Percentiles rank a stretch among this genome's conserved stretches.
phyloP scores from a whole-genome alignment of 257 asterid species.

The Ligustrum vulgare region DNA sequence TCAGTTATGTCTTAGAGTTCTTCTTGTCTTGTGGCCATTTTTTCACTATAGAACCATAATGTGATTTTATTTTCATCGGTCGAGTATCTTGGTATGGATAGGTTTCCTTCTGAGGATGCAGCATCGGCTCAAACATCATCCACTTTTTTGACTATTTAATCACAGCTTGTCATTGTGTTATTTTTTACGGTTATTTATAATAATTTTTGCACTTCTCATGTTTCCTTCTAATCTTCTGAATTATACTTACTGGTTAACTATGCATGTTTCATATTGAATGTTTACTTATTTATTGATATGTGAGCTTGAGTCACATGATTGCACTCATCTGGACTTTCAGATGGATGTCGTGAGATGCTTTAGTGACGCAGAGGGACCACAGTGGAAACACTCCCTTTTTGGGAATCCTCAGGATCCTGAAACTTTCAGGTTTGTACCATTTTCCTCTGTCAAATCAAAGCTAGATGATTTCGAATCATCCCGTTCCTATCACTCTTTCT shows the following conservation, averaged over 20 bases:
- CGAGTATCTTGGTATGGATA: background rate
- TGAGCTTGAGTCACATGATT: constrained; percentile 23
- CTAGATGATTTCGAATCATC: constrained; percentile 9
- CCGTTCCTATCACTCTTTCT: constrained; percentile 12
- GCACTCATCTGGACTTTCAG: constrained; percentile 38
- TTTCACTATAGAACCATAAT: background rate
- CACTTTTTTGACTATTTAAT: constrained; percentile 6
- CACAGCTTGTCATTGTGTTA: constrained; percentile 4
- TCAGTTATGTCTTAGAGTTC: background rate
- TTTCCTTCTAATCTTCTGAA: background rate
- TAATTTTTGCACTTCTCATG: background rate
- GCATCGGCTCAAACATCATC: constrained; percentile 6
- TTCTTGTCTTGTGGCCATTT: constrained; percentile 1
- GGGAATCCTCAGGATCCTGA: constrained; percentile 96
- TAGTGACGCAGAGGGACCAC: constrained; percentile 82
- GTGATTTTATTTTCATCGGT: background rate
- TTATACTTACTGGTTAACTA: constrained; percentile 2
- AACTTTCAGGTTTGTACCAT: constrained; percentile 68
- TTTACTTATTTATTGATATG: constrained; percentile 11
- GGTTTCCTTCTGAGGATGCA: background rate
- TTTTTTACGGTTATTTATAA: constrained; percentile 10
- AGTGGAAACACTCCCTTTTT: constrained; percentile 92
- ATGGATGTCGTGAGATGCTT: constrained; percentile 89
- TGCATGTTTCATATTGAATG: background rate
- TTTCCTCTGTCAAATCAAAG: constrained; percentile 12